Conservation (phyloP, 2,329 filamentous ascomycete genomes). For the Cytospora chrysosperma region DNA sequence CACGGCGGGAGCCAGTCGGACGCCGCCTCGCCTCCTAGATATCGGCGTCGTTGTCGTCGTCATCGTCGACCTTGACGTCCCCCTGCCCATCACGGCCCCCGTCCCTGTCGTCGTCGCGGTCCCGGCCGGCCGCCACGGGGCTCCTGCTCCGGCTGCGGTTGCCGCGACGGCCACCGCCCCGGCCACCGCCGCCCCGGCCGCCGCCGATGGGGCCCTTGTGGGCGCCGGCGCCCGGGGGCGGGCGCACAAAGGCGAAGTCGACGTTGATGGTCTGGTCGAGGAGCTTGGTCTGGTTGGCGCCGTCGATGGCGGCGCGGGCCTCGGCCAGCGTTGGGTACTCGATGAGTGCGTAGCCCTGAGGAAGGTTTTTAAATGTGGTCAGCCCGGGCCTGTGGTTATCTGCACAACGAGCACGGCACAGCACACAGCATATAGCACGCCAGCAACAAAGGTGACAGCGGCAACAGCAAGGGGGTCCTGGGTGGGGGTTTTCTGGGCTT, state of each 20-base stretch:
- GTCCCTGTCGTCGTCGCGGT: slow-evolving; percentile 20
- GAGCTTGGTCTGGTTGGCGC: slow-evolving; percentile 72
- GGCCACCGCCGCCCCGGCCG: slow-evolving; percentile 39
- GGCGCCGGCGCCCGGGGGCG: slow-evolving; percentile 62
- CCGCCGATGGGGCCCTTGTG: slow-evolving; percentile 37
- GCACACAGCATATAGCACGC: too few species aligned
- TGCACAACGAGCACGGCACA: neutral
- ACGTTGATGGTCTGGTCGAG: slow-evolving; percentile 79
- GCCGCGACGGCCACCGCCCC: slow-evolving; percentile 39
- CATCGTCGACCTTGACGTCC: slow-evolving; percentile 4
- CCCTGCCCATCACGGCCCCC: neutral
- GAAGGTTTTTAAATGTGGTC: too few species aligned
- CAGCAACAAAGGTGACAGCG: too few species aligned
- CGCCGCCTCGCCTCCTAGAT: neutral
- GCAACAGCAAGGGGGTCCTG: neutral
- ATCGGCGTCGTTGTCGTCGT: slow-evolving; percentile 10
- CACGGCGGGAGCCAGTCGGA: neutral
- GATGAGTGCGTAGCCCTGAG: slow-evolving; percentile 85
- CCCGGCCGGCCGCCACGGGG: slow-evolving; percentile 37
- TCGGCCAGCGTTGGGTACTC: slow-evolving; percentile 79
- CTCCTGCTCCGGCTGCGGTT: slow-evolving; percentile 41
- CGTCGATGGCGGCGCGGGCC: slow-evolving; percentile 78
- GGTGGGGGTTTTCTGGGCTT: slow-evolving; percentile 25
- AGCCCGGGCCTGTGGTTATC: neutral
- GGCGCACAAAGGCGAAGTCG: slow-evolving; percentile 83